phyloP scores from a whole-genome alignment of 768 basidiomycete genomes.

The Leucocoprinus sp. region DNA sequence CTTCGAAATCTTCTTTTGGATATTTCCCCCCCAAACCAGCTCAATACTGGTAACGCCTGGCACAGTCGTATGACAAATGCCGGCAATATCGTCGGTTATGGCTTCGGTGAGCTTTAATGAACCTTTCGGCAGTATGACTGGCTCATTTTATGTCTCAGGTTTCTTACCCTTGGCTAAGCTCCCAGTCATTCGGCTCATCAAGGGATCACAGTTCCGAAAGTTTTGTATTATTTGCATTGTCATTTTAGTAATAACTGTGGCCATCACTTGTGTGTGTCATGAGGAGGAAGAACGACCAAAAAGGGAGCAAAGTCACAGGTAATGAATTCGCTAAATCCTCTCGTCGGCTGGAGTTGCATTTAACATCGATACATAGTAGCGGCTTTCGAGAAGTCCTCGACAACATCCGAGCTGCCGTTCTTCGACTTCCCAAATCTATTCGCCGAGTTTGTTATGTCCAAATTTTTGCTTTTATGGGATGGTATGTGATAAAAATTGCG shows the following conservation, averaged over 20 bases:
- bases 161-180: constrained; percentile 82
- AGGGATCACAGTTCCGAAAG: constrained; percentile 92
- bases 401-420: constrained; percentile 68
- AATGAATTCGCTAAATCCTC: constrained; percentile 15
- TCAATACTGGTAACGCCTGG: constrained; percentile 96
- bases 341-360: neutral
- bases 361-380: constrained; percentile 28
- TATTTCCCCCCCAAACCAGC: constrained; percentile 78
- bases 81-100: constrained; percentile 94
- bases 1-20: constrained; percentile 91
- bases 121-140: neutral
- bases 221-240: constrained; percentile 84
- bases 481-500: constrained; percentile 37
- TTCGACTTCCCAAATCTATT: constrained; percentile 75
- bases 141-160: constrained; percentile 32
- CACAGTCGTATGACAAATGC: constrained; percentile 93
- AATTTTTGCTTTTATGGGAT: constrained; percentile 94
- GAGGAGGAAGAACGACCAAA: constrained; percentile 65
- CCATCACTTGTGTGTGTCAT: constrained; percentile 82
- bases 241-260: constrained; percentile 73
- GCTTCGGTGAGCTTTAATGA: constrained; percentile 55
- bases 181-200: constrained; percentile 70
- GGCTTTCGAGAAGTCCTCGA: constrained; percentile 64
- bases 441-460: constrained; percentile 89
- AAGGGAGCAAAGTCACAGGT: constrained; percentile 30